Conservation (phyloP, 116 monocot genomes). For the Trichopus zeylanicus region DNA sequence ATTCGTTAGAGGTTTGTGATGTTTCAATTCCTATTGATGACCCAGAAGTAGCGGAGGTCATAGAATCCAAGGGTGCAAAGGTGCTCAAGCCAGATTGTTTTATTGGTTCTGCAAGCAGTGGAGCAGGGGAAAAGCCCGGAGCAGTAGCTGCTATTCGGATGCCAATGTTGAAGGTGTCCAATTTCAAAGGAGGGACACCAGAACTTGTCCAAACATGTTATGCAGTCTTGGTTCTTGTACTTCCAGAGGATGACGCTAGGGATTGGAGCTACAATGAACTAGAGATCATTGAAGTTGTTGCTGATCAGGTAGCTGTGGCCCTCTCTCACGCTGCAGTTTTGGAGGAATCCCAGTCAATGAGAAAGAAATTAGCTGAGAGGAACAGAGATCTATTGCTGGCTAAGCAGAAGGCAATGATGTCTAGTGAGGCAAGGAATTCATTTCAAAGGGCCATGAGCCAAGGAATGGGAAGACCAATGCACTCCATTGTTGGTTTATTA, state of each 20-base stretch:
- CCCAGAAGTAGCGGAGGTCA: conserved; percentile 25
- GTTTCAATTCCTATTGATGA: conserved; percentile 21
- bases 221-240: conserved; percentile 49
- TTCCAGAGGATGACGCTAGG: conserved; percentile 27
- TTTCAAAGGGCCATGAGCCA: conserved; percentile 48
- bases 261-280: conserved; percentile 39
- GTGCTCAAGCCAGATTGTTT: conserved; percentile 25
- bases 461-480: conserved; percentile 47
- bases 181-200: conserved; percentile 53
- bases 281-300: conserved; percentile 54
- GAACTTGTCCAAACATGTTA: conserved; percentile 34
- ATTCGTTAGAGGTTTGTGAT: background rate
- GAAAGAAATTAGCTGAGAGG: conserved; percentile 39
- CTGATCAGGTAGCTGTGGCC: conserved; percentile 65
- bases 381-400: conserved; percentile 47
- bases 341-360: conserved; percentile 62
- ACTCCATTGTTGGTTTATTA: conserved; percentile 41
- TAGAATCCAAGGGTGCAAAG: conserved; percentile 14
- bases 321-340: conserved; percentile 58
- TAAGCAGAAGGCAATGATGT: conserved; percentile 36
- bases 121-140: conserved; percentile 18
- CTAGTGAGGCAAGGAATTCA: conserved; percentile 40
- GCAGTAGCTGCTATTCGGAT: conserved; percentile 49
- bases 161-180: conserved; percentile 48
- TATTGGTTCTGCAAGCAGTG: conserved; percentile 32